phyloP scores from a whole-genome alignment of 78 protist species.

The Protostelium mycophagum region DNA sequence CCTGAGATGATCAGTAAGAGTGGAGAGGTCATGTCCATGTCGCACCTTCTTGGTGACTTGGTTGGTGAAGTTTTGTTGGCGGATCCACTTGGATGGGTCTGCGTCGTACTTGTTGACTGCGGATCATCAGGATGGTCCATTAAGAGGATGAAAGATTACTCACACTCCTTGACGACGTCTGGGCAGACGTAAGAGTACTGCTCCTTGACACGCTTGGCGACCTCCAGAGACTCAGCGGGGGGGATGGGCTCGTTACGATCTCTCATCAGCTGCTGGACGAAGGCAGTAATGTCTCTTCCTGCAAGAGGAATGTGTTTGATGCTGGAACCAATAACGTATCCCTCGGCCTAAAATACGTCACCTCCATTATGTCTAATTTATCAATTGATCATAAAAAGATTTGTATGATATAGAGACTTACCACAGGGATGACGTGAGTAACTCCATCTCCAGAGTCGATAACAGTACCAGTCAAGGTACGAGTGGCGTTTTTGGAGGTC shows the following conservation, averaged over 20 bases:
- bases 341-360: slow-evolving; percentile 72
- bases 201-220: slow-evolving; percentile 93
- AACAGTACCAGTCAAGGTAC: slow-evolving; percentile 95
- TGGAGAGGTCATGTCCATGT: too few species aligned
- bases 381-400: too few species aligned
- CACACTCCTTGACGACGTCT: slow-evolving; percentile 91
- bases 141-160: not conserved
- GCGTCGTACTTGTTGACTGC: slow-evolving; percentile 81
- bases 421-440: slow-evolving; percentile 99
- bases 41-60: slow-evolving; percentile 73
- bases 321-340: slow-evolving; percentile 94
- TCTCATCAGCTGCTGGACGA: slow-evolving; percentile 92
- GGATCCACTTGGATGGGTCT: slow-evolving; percentile 82
- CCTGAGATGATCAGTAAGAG: too few species aligned
- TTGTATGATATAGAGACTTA: not conserved
- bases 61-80: slow-evolving; percentile 18
- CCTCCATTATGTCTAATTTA: not conserved
- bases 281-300: slow-evolving; percentile 96
- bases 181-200: slow-evolving; percentile 90
- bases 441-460: slow-evolving; percentile 99
- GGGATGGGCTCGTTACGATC: slow-evolving; percentile 93
- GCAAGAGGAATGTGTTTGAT: slow-evolving; percentile 98
- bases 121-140: not conserved
- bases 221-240: slow-evolving; percentile 87
- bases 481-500: slow-evolving; percentile 47